Percentiles rank a stretch among this genome's conserved stretches.
Conservation (phyloP, 2,329 filamentous ascomycete genomes). For the Xylariaceae sp. region DNA sequence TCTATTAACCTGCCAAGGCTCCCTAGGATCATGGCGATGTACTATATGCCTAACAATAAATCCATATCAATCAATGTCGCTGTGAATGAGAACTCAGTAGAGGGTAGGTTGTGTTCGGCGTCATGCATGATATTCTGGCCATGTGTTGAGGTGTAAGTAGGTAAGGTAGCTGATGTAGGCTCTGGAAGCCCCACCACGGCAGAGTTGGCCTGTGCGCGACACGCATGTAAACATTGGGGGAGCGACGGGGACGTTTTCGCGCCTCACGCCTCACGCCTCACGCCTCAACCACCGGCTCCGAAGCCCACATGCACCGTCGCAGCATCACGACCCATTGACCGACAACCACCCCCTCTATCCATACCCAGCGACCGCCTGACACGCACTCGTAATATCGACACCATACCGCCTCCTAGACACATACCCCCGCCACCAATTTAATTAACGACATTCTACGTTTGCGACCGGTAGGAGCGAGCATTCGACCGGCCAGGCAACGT, state of each 20-base stretch:
- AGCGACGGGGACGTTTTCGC: slow-evolving; percentile 23
- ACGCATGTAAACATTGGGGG: slow-evolving; percentile 32
- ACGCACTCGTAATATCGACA: no score
- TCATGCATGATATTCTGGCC: no score
- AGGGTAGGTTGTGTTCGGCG: no score
- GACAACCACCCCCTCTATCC: slow-evolving; percentile 3
- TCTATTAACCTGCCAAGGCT: no score
- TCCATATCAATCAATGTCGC: no score
- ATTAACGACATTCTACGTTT: background rate
- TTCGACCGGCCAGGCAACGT: background rate
- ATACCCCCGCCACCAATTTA: background rate
- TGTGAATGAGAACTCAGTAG: no score
- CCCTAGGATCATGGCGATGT: no score
- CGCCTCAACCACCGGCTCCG: slow-evolving; percentile 2
- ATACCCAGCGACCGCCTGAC: no score
- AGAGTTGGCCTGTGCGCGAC: slow-evolving; percentile 15
- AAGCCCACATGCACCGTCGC: slow-evolving; percentile 9
- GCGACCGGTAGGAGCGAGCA: background rate
- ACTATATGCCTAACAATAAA: no score
- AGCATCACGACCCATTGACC: slow-evolving; percentile 14
- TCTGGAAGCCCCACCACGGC: background rate
- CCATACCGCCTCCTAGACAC: background rate
- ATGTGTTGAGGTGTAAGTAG: no score
- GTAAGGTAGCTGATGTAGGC: no score
- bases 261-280: slow-evolving; percentile 19